A percentile compares a stretch with the other conserved stretches of the same genome.
Conservation (phyloP, 83 land plant species). For the Isoetes engelmannii region DNA sequence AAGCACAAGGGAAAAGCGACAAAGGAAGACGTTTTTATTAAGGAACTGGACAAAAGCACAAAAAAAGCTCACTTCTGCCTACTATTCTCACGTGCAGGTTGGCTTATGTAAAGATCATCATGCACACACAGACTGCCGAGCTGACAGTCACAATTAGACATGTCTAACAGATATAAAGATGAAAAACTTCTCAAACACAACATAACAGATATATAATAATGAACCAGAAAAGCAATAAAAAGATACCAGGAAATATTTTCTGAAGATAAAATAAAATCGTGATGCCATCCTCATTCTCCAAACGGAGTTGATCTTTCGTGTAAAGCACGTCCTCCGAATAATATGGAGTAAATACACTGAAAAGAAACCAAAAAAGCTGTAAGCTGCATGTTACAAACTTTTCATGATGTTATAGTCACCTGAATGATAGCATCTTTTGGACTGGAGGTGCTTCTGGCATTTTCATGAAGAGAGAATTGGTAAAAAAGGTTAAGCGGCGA, state of each 20-base stretch:
- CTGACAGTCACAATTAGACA: too few relatives aligned
- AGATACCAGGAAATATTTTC: conserved; percentile 77
- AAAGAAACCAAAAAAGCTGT: neutral
- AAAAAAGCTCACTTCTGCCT: too few relatives aligned
- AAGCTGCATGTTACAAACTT: neutral
- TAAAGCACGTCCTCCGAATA: conserved; percentile 90
- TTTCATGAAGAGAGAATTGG: conserved; percentile 87
- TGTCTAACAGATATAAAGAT: too few relatives aligned
- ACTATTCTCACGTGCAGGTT: too few relatives aligned
- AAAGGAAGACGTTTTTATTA: too few relatives aligned
- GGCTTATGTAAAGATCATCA: too few relatives aligned
- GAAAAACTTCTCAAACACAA: too few relatives aligned
- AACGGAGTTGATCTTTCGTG: conserved; percentile 47
- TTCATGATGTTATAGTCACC: conserved; percentile 31
- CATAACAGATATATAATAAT: too few relatives aligned
- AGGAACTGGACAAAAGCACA: too few relatives aligned
- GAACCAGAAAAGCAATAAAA: neutral
- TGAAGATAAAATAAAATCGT: conserved; percentile 86
- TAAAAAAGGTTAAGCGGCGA: conserved; percentile 77
- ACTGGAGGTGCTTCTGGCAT: conserved; percentile 72
- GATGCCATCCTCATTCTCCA: conserved; percentile 89
- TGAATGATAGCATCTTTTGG: conserved; percentile 83
- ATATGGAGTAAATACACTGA: conserved; percentile 92
- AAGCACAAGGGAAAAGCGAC: too few relatives aligned
- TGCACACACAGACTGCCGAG: too few relatives aligned